A percentile compares a stretch with the other conserved stretches of the same genome.
These are phyloP conservation scores for Fusarium newnesense DNA, from an alignment of 2,329 filamentous ascomycete species.

Conservation along the genomic window DNA sequence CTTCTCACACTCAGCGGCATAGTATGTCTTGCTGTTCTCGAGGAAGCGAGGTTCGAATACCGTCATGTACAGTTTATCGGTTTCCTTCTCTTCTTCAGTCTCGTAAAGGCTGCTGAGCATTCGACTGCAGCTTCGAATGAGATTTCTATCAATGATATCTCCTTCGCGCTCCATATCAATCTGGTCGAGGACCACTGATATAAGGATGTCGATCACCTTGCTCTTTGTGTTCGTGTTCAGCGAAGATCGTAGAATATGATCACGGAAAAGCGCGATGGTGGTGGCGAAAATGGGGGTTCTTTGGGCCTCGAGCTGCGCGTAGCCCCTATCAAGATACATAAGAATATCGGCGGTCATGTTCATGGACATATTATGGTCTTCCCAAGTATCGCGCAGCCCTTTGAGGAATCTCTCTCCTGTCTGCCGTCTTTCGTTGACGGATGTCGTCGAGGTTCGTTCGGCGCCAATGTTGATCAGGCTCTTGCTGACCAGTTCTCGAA, in stretches of 20 bases:
- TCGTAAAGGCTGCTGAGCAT: constrained; percentile 94
- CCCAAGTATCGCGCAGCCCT: constrained; percentile 81
- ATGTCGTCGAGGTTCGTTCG: constrained; percentile 65
- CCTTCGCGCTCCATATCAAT: constrained; percentile 92
- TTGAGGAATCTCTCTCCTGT: constrained; percentile 86
- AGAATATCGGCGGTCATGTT: constrained; percentile 96
- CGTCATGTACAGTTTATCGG: constrained; percentile 83
- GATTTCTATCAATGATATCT: constrained; percentile 83
- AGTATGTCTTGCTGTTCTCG: constrained; percentile 76
- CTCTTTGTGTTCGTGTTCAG: constrained; percentile 58
- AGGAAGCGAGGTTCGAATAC: constrained; percentile 86
- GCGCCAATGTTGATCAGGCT: constrained; percentile 72
- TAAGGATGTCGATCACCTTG: constrained; percentile 78
- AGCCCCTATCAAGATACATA: constrained; percentile 96
- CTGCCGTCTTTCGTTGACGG: constrained; percentile 80
- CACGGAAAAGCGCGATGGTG: constrained; percentile 88
- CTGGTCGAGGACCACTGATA: constrained; percentile 86
- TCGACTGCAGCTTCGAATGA: constrained; percentile 84
- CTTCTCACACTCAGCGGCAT: constrained; percentile 77
- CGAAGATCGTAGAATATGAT: constrained; percentile 78
- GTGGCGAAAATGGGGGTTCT: constrained; percentile 83
- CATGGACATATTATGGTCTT: constrained; percentile 91
- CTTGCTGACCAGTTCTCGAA: constrained; percentile 76
- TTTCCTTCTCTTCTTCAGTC: constrained; percentile 78
- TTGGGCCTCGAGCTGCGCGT: constrained; percentile 72